phyloP scores from a whole-genome alignment of 352 stramenopile genomes.

The Phytophthora melonis region DNA sequence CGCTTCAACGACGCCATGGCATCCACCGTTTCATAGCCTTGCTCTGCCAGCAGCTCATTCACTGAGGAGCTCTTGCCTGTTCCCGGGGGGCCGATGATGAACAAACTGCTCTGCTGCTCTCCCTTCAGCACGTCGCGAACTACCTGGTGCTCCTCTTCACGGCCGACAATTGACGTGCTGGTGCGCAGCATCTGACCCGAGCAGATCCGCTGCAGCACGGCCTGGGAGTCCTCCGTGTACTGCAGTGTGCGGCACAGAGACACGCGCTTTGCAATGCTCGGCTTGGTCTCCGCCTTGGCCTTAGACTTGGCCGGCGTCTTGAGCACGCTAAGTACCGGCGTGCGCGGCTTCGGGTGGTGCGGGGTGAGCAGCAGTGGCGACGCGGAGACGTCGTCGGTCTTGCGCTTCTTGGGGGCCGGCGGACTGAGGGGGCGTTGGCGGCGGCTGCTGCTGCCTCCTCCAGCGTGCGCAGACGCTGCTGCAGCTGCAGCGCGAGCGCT shows the following conservation, averaged over 20 bases:
- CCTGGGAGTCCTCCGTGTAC: slow-evolving; percentile 25
- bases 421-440: slow-evolving; percentile 12
- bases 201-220: slow-evolving; percentile 46
- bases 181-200: slow-evolving; percentile 28
- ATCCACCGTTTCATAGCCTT: slow-evolving; percentile 34
- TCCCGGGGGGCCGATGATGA: slow-evolving; percentile 72
- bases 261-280: slow-evolving; percentile 7
- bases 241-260: slow-evolving; percentile 27
- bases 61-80: slow-evolving; percentile 79
- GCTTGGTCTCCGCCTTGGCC: slow-evolving; percentile 4
- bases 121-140: slow-evolving; percentile 46
- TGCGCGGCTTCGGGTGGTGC: slow-evolving; percentile 25
- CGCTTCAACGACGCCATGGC: slow-evolving; percentile 1
- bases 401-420: slow-evolving; percentile 38
- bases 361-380: slow-evolving; percentile 35
- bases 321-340: not conserved
- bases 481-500: slow-evolving; percentile 25
- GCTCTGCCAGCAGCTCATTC: slow-evolving; percentile 44
- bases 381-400: slow-evolving; percentile 24
- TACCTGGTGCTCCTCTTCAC: slow-evolving; percentile 46
- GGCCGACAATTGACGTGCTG: slow-evolving; percentile 47
- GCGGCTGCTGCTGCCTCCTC: slow-evolving; percentile 1
- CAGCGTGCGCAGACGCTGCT: slow-evolving; percentile 22
- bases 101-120: slow-evolving; percentile 43
- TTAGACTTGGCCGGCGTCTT: slow-evolving; percentile 24